These are phyloP conservation scores for Paramecium pentaurelia DNA, from an alignment of 73 alveolate species.

Conservation along the genomic window DNA sequence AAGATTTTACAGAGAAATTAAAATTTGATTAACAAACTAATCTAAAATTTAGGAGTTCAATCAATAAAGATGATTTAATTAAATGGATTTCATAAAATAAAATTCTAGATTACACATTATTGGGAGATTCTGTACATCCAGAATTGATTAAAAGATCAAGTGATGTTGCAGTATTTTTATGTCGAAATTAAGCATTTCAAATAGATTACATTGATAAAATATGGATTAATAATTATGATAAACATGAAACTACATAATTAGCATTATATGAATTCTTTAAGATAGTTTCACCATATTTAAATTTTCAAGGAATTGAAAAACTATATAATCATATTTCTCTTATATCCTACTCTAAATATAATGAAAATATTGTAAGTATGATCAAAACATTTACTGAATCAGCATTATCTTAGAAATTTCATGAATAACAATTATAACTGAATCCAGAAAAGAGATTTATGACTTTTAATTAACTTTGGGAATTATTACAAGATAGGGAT, in stretches of 20 bases:
- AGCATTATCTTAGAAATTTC: slow-evolving; percentile 19
- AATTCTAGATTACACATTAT: slow-evolving; percentile 14
- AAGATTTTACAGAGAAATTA: slow-evolving; percentile 63
- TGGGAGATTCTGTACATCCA: slow-evolving; percentile 49
- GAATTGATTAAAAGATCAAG: slow-evolving; percentile 60
- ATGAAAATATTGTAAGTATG: slow-evolving; percentile 34
- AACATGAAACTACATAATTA: slow-evolving; percentile 51
- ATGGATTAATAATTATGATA: background rate
- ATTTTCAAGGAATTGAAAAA: slow-evolving; percentile 22
- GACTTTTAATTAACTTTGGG: slow-evolving; percentile 36
- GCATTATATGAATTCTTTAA: slow-evolving; percentile 44
- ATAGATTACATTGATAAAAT: slow-evolving; percentile 8
- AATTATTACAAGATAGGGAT: background rate
- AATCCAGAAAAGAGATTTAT: background rate
- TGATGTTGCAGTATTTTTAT: slow-evolving; percentile 32
- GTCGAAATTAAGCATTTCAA: slow-evolving; percentile 24
- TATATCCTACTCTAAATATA: slow-evolving; percentile 28
- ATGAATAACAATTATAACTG: background rate
- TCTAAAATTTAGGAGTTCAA: background rate
- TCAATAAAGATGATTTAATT: background rate
- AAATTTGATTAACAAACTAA: background rate
- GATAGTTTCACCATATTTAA: slow-evolving; percentile 10
- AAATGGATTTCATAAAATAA: slow-evolving; percentile 42
- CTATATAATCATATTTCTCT: background rate
- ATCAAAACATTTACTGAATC: slow-evolving; percentile 36